Conservation (phyloP, 257 asterid genomes). For the Scutellaria baicalensis region DNA sequence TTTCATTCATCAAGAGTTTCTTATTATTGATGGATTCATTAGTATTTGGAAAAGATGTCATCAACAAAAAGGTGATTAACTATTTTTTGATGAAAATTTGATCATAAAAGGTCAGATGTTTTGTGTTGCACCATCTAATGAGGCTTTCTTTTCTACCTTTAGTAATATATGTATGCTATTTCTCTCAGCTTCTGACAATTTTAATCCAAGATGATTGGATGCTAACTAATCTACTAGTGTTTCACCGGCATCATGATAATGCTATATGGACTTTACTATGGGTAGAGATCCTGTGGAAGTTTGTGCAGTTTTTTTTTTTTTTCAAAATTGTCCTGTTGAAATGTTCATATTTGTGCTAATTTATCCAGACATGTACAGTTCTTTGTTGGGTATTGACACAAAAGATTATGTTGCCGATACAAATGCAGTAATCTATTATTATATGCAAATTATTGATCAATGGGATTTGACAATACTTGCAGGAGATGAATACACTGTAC, state of each 20-base stretch:
- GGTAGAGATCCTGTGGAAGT: neutral
- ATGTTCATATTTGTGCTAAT: neutral
- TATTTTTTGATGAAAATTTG: too few species aligned
- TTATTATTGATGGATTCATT: too few species aligned
- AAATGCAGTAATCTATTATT: neutral
- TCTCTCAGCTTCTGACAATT: neutral
- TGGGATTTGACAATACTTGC: constrained; percentile 22
- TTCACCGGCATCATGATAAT: neutral
- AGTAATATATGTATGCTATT: neutral
- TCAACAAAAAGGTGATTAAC: too few species aligned
- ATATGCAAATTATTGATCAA: constrained; percentile 10
- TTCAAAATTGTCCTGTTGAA: neutral
- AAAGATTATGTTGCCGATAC: neutral
- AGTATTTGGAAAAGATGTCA: too few species aligned
- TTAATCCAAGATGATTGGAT: neutral
- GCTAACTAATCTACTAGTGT: neutral
- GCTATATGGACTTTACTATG: neutral
- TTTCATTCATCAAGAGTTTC: neutral
- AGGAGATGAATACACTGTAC: constrained; percentile 93
- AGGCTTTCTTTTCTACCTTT: neutral
- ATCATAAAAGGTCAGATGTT: too few species aligned
- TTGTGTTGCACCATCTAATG: too few species aligned
- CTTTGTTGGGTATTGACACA: constrained; percentile 4
- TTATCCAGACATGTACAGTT: neutral
- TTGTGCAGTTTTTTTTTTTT: neutral